Conservation (phyloP, 2,329 filamentous ascomycete species). For the Epichloe hybrida region DNA sequence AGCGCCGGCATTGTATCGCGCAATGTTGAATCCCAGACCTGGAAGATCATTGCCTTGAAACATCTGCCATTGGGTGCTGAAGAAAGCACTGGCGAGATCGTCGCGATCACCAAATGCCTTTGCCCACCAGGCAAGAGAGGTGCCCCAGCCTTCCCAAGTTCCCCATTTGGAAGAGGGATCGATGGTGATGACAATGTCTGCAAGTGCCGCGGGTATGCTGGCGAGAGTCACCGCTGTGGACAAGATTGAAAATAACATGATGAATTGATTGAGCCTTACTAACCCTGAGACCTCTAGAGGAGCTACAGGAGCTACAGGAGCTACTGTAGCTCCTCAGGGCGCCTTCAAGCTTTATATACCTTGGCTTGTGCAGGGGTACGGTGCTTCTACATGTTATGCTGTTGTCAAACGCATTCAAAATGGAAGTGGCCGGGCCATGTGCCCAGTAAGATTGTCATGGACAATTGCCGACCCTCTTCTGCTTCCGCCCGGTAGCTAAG, state of each 20-base stretch:
- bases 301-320: not conserved
- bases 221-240: not conserved
- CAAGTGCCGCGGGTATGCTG: not conserved
- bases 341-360: not conserved
- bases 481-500: no score
- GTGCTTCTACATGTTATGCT: no score
- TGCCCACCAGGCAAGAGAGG: slow-evolving; percentile 31
- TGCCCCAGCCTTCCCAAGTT: slow-evolving; percentile 31
- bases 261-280: not conserved
- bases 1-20: slow-evolving; percentile 29
- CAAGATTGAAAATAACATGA: not conserved
- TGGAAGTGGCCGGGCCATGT: no score
- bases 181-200: not conserved
- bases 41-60: slow-evolving; percentile 20
- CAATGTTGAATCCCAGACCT: slow-evolving; percentile 28
- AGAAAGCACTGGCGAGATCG: slow-evolving; percentile 28
- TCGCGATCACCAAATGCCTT: slow-evolving; percentile 25
- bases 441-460: no score
- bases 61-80: slow-evolving; percentile 18
- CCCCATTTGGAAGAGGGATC: slow-evolving; percentile 19
- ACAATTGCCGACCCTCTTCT: no score
- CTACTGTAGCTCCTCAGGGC: no score
- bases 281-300: not conserved
- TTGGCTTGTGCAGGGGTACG: no score
- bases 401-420: no score